Evolutionary conservation across 2,329 filamentous ascomycete genomes (phyloP).

Genomic region (Diaporthe caulivora): DNA sequence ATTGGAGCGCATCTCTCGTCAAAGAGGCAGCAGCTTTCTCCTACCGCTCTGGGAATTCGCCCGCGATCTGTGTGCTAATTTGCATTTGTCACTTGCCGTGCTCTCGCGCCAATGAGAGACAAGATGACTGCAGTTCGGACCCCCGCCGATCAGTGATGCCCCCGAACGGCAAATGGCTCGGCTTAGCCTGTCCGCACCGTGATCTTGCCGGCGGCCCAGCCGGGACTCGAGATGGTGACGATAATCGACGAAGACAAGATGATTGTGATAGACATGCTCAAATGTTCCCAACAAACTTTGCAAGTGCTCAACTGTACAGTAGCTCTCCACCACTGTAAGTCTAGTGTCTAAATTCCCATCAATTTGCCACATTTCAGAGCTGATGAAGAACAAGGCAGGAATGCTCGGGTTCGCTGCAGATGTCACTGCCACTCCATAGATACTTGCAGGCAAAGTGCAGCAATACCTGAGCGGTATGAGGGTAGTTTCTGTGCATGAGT

Average conservation of each 20-base stretch:
- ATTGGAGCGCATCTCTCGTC: constrained; percentile 25
- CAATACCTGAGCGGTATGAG: background rate
- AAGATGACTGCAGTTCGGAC: constrained; percentile 18
- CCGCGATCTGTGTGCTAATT: constrained; percentile 20
- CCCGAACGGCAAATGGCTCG: constrained; percentile 24
- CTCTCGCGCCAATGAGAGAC: constrained; percentile 24
- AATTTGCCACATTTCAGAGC: background rate
- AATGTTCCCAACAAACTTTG: background rate
- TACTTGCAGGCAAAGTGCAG: background rate
- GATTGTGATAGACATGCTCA: background rate
- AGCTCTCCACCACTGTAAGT: constrained; percentile 5
- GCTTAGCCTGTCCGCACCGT: constrained; percentile 7
- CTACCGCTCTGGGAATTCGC: background rate
- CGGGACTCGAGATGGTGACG: background rate
- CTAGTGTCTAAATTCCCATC: background rate
- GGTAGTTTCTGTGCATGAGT: background rate
- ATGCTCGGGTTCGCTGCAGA: background rate
- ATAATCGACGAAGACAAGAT: background rate
- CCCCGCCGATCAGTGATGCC: constrained; percentile 10
- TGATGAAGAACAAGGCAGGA: background rate
- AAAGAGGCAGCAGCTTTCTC: constrained; percentile 3
- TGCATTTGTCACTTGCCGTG: constrained; percentile 18
- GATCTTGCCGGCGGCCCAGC: constrained; percentile 28
- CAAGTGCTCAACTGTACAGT: background rate
- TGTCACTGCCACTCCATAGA: background rate